Base-by-base conservation (phyloP, 805 yeast species). In the Yamadazyma akitaensis region DNA sequence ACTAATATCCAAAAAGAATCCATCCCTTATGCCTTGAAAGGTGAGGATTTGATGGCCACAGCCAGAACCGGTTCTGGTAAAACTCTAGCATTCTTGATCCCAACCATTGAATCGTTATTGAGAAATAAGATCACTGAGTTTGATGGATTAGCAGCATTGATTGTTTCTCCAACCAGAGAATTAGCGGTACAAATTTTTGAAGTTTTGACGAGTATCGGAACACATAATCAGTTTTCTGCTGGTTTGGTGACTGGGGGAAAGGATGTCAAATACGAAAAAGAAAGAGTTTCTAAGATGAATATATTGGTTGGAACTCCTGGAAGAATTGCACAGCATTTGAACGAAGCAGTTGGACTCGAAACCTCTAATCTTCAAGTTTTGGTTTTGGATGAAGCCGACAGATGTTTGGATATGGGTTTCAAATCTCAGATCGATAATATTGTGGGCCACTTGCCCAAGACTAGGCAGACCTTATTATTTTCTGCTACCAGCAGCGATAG, bases 231-330 rank as follows among this genome's bases (percentile, higher is more conserved):
- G 2, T 84, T 90, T 50, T 85, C 95, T 6, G 96, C 96, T 0
- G 97, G 96, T 49, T 71, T 90, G 49, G 92, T 91, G 10, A 90
- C 91, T 57, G 97, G 97, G 42, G 97, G 97, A 33, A 89, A 91
- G 61, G 96, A 89, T 60, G 85, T 86, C 26, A 78, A 80, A 49
- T 86, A 76, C 55, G 97, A 90, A 63, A 79, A 80, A 51, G 96
- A 88, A 43, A 78, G 97, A 61, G 79, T 90, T 7, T 77, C 84
- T 0, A 77, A 78, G 54, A 83, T 90, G 67, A 91, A 90, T 63
- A 86, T 90, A 37, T 70, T 90, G 46, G 85, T 90, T 28, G 94
- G 96, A 12, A 90, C 97, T 0, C 97, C 97, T 0, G 97, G 97
- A 3, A 75, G 97, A 62, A 67, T 90, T 16, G 71, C 91, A 39